phyloP scores from a whole-genome alignment of 495 filamentous ascomycete species.

The Apiosordaria backusii region DNA sequence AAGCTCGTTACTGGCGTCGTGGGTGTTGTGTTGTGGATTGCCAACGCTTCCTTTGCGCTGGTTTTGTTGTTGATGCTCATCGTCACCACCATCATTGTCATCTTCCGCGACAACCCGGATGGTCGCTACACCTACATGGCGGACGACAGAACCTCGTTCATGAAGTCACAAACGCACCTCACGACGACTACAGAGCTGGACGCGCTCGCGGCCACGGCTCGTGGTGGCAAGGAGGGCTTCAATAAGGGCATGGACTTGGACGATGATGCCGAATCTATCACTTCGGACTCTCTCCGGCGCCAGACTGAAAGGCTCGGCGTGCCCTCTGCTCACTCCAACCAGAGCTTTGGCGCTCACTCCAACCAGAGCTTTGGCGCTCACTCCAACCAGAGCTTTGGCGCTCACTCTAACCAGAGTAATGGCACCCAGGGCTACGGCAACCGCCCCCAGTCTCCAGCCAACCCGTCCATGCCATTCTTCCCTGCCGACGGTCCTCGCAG shows the following conservation, averaged over 20 bases:
- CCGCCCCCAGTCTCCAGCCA: slow-evolving; percentile 56
- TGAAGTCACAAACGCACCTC: slow-evolving; percentile 91
- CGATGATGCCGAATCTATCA: slow-evolving; percentile 71
- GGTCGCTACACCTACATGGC: slow-evolving; percentile 94
- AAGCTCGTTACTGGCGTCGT: slow-evolving; percentile 89
- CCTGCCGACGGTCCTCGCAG: slow-evolving; percentile 35
- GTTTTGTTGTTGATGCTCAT: slow-evolving; percentile 85
- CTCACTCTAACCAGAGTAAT: not conserved
- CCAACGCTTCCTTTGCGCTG: slow-evolving; percentile 82
- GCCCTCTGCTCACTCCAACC: slow-evolving; percentile 10
- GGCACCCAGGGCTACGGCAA: slow-evolving; percentile 11
- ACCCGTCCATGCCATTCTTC: slow-evolving; percentile 62
- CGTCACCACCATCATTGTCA: slow-evolving; percentile 74
- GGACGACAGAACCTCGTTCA: slow-evolving; percentile 94
- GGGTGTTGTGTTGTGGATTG: slow-evolving; percentile 91
- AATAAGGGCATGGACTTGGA: slow-evolving; percentile 62
- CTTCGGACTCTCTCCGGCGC: slow-evolving; percentile 39
- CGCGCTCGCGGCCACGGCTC: slow-evolving; percentile 87
- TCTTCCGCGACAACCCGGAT: slow-evolving; percentile 94
- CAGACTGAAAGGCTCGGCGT: slow-evolving; percentile 29
- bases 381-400: not conserved
- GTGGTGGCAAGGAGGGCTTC: slow-evolving; percentile 79
- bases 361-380: slow-evolving; percentile 9
- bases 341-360: not conserved
- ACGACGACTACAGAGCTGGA: slow-evolving; percentile 84